Base-by-base conservation (phyloP, 1,284 basidiomycete species). In the Volvariella surrecta region DNA sequence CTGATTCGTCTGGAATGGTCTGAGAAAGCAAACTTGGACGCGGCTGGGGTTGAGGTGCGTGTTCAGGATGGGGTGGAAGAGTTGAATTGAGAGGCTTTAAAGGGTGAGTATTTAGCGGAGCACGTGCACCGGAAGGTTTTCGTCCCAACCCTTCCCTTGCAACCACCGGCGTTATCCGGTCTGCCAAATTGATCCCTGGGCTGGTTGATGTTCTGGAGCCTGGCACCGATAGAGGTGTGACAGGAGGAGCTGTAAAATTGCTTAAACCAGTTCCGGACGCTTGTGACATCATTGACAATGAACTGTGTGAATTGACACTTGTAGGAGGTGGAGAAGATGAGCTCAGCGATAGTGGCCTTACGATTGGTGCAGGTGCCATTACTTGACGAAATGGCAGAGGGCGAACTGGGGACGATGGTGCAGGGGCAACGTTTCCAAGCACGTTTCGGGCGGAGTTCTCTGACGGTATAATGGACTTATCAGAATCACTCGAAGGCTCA, bases 91-190 rank as follows among this genome's bases (percentile, higher is more conserved):
- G 52, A 52, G 44, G 56, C 56, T 51, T 60, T 63, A 54, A 59
- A 48, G 57, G 50, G 43, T 54, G 55, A 21, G 48, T 47, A 45
- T 56, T 65, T 34, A 74, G 68, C 43, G 73, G 80, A 39, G 84
- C 88, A 77, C 89, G 84, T 76, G 89, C 89, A 32, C 89, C 89
- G 37, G 86, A 86, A 13, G 89, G 89, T 58, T 82, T 84, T 54
- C 82, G 73, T 54, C 81, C 80, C 35, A 85, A 55, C 22, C 58
- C 61, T 54, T 65, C 58, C 51, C 34, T 4, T 19, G 18, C 6
- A 35, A n/a, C 6, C 34, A 54, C 34, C 51, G 63, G 58, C 45
- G 57, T 60, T 42, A 53, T 45, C 54, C 61, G 53, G 45, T 34
- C 28, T 21, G 40, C 35, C 10, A 21, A 15, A n/a, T 10, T 31